Evolutionary conservation across 805 yeast genomes (phyloP), one percentile per base, ranked within the genome.

Genomic region (Hanseniaspora guilliermondii): DNA sequence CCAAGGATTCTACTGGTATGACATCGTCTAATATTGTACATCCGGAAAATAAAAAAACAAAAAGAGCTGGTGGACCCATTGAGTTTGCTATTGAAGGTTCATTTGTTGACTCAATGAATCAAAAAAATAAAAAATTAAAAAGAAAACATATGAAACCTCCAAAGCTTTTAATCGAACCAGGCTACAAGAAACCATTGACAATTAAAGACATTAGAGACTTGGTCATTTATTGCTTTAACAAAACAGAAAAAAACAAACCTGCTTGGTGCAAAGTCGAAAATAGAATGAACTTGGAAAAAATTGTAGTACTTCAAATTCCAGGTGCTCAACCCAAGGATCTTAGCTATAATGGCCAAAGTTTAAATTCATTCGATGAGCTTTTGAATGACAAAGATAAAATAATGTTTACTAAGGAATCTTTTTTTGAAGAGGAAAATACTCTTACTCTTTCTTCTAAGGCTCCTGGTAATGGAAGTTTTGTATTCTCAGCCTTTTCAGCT

Each of bases 401-500:
- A 4, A 19, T 42, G 16, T 30, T 21, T 6, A 38, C 53, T 5
- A 32, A 19, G 8, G 49, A 45, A 22, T 19, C 53, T 11, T 54
- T 54, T n/a, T 45, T 54, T 21, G 49, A 48, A 4, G 32, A 19
- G 61, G 55, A 52, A 1, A 52, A 52, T 21, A 44, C 49, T 2
- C 38, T 52, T 16, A 52, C 48, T 3, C 39, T 52, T 73, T 12
- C 64, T 80, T 48, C 83, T 83, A 52, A 52, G 0, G 72, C 81
- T 6, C 94, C 95, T 0, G 96, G 95, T 0, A 75, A 79, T 3
- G 76, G 75, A 58, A 78, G 74, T 41, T 73, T 76, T 9, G 64
- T 79, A 36, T 79, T 70, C 61, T 81, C 80, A 47, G 75, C 79
- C 16, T 70, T 75, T 53, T 74, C 73, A 44, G 73, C 85, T 2